Base-by-base conservation (phyloP, 75 land plant species). In the Adiantum capillusveneris region DNA sequence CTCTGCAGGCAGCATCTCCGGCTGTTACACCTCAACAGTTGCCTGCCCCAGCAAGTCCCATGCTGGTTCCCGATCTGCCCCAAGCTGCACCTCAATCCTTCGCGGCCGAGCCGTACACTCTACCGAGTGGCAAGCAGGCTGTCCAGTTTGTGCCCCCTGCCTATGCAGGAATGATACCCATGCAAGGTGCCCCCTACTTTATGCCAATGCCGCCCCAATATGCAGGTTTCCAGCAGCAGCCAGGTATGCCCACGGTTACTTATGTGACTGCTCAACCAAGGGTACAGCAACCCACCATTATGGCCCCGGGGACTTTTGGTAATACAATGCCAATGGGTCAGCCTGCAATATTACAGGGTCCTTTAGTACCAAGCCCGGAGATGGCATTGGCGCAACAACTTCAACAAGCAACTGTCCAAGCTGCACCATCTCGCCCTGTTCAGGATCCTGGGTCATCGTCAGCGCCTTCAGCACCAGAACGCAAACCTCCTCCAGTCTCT, bases 21-120 rank as follows among this genome's bases (percentile, higher is more conserved):
- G 13, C 6, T 18, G 13, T 2, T 2, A 21, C 50, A 6, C 52
- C 62, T 58, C 58, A 67, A 34, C 76, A 76, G 31, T 26, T 63
- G 11, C 11, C 34, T 53, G 53, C 25, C 20, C 64, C 58, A 13
- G 58, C 59, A n/a, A 43, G 65, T 9, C 63, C 69, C 44, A 45
- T 71, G 5, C 49, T 64, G 46, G 50, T 57, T 71, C 80, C 90
- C 90, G 83, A 86, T 74, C 86, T 83, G 81, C 86, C 76, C 86
- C 86, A 86, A 83, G 90, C 86, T 63, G 60, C 72, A 25, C 82
- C 22, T 26, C 55, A 26, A 53, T 22, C 28, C 25, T 26, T 1
- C 28, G 25, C 55, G 5, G 7, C 28, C 2, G 14, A 6, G 49
- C 49, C n/a, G 14, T 17, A n/a, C n/a, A 5, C 49, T 46, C 2